Conservation (phyloP, 371 early-diverging fungal species). For the Mortierella sp. region DNA sequence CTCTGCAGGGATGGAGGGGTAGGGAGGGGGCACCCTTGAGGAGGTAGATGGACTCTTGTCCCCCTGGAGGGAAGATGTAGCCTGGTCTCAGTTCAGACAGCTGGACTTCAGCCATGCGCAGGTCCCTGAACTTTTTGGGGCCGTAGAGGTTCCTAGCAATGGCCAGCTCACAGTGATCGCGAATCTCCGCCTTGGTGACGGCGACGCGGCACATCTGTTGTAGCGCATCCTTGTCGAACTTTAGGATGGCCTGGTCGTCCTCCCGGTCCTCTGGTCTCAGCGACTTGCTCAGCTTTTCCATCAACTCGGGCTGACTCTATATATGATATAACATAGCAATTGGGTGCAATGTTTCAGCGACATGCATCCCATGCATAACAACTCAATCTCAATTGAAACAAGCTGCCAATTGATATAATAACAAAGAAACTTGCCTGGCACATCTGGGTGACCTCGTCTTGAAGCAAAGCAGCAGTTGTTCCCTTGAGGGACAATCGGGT, state of each 20-base stretch:
- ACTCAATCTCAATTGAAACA: background rate
- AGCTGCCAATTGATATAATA: background rate
- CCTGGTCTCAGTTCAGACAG: conserved; percentile 42
- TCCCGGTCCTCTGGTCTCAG: conserved; percentile 47
- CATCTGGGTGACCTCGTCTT: conserved; percentile 53
- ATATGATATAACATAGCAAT: background rate
- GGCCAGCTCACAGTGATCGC: conserved; percentile 54
- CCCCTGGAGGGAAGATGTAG: conserved; percentile 53
- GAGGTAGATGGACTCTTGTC: conserved; percentile 55
- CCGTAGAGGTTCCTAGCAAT: conserved; percentile 55
- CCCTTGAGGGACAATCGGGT: conserved; percentile 33
- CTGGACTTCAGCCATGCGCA: conserved; percentile 55
- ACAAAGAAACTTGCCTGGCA: conserved; percentile 38
- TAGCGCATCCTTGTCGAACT: conserved; percentile 53
- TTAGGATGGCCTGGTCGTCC: conserved; percentile 54
- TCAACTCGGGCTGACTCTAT: conserved; percentile 46
- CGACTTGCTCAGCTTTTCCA: conserved; percentile 50
- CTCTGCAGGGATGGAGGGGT: conserved; percentile 53
- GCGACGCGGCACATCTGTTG: conserved; percentile 56
- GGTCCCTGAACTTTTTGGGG: conserved; percentile 54
- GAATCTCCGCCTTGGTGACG: conserved; percentile 44
- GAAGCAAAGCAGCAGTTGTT: conserved; percentile 41
- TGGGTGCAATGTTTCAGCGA: no score
- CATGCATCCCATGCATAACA: background rate
- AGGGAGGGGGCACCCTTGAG: conserved; percentile 54